Evolutionary conservation across 2,329 filamentous ascomycete genomes (phyloP), one percentile per base, ranked within the genome.

Genomic region (Daldinia eschscholtzii): DNA sequence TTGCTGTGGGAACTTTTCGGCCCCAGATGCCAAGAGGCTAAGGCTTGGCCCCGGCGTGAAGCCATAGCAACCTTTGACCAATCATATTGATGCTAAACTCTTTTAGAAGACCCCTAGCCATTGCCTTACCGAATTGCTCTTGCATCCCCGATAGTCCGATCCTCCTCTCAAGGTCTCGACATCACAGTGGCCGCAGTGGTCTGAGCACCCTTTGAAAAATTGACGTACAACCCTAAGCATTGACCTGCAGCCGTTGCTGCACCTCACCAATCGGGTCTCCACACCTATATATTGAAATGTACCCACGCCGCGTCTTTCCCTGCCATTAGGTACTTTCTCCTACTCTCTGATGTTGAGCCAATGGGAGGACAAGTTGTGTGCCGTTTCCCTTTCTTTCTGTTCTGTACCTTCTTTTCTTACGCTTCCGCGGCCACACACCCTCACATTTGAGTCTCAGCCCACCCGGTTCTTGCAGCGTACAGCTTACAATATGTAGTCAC

Each of bases 21-120:
- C 63, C 66, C 69, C 69, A 69, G 67, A 64, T 67, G 68, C 68
- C 68, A 71, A 71, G 68, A 26, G 39, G 44, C 67, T 63, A 67
- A 61, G 20, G 23, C 60, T 56, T 64, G 60, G 63, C 57, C 58
- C 64, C 57, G 60, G 58, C 44, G 64, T 61, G 60, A 58, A 65
- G 58, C 55, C 55, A 53, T 67, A 64, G 61, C 52, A 64, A 53
- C 55, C 28, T 48, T 35, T 13, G 15, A 18, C 71, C 71, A 73
- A 73, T 73, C 58, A 65, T 9, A 48, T 30, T 18, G 18, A 23
- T 50, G n/a, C 60, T 13, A 13, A 30, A 50, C 46, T 53, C 55
- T n/a, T 39, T 26, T 5, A 42, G 50, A 41, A 52, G 44, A 55
- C 61, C 65, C 58, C 65, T 64, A 61, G 61, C 60, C 58, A 62